Evolutionary conservation across 75 land plant genomes (phyloP).

Genomic region (Sequoia sempervirens): DNA sequence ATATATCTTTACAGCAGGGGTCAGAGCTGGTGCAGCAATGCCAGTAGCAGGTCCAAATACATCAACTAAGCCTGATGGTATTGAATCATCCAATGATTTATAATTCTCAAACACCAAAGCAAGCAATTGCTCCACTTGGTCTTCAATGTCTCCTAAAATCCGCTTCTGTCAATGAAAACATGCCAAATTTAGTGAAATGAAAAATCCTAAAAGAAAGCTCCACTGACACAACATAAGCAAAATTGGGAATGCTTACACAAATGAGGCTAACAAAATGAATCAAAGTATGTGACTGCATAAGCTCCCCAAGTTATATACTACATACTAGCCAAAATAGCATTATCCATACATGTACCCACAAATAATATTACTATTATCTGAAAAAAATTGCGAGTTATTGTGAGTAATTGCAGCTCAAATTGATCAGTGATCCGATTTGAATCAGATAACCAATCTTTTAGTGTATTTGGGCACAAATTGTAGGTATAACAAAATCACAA

Average conservation of each 20-base stretch:
- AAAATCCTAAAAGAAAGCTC: neutral
- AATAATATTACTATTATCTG: too few relatives aligned
- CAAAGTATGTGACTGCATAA: neutral
- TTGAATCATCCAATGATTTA: constrained; percentile 88
- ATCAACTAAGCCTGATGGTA: constrained; percentile 69
- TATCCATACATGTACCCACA: neutral
- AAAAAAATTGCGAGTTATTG: too few relatives aligned
- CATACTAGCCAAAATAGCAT: neutral
- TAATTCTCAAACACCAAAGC: constrained; percentile 87
- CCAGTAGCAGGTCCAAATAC: constrained; percentile 54
- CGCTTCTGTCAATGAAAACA: constrained; percentile 51
- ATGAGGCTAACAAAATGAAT: neutral
- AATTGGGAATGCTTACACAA: neutral
- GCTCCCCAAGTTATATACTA: neutral
- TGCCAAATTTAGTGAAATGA: neutral
- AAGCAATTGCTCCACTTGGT: constrained; percentile 65
- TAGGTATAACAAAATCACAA: too few relatives aligned
- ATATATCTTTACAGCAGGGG: constrained; percentile 80
- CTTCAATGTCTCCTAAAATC: constrained; percentile 71
- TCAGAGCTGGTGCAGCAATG: constrained; percentile 66
- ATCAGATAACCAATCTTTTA: too few relatives aligned
- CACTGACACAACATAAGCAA: neutral
- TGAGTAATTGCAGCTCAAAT: too few relatives aligned
- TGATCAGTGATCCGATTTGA: too few relatives aligned
- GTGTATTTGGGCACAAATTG: too few relatives aligned